A percentile compares a stretch with the other conserved stretches of the same genome.
Evolutionary conservation across 2,329 filamentous ascomycete genomes (phyloP).

Genomic region (Raffaelea deltoideospora): DNA sequence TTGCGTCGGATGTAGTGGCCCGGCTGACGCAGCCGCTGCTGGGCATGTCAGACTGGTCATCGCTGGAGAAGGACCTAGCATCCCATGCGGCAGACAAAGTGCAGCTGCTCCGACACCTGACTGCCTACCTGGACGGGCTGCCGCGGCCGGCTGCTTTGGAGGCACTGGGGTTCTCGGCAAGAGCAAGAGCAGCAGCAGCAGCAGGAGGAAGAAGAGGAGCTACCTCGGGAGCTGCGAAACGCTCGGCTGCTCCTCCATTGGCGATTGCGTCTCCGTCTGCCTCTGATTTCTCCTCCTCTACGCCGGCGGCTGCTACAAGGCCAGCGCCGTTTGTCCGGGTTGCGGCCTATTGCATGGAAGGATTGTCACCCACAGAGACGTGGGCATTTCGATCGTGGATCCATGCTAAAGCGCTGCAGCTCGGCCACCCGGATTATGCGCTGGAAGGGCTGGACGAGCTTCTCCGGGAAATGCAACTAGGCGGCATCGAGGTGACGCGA

Average conservation of each 20-base stretch:
- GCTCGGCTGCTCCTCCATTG: too few species aligned
- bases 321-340: neutral
- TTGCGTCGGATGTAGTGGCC: neutral
- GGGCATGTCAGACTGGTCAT: neutral
- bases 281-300: neutral
- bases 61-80: slow-evolving; percentile 6
- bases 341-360: slow-evolving; percentile 2
- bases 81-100: slow-evolving; percentile 12
- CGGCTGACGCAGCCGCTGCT: neutral
- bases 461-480: slow-evolving; percentile 23
- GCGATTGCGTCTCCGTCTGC: neutral
- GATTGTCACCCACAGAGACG: slow-evolving; percentile 15
- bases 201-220: too few species aligned
- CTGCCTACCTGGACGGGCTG: slow-evolving; percentile 10
- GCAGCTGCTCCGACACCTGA: slow-evolving; percentile 13
- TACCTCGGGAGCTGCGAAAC: too few species aligned
- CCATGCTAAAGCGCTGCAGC: slow-evolving; percentile 12
- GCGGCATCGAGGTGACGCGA: slow-evolving; percentile 20
- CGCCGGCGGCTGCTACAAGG: too few species aligned
- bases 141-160: neutral
- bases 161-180: neutral
- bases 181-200: neutral
- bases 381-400: slow-evolving; percentile 20
- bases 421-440: slow-evolving; percentile 5
- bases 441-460: slow-evolving; percentile 12